Evolutionary conservation across 176 grass and related monocot genomes (phyloP).

Genomic region (Lolium multiflorum): DNA sequence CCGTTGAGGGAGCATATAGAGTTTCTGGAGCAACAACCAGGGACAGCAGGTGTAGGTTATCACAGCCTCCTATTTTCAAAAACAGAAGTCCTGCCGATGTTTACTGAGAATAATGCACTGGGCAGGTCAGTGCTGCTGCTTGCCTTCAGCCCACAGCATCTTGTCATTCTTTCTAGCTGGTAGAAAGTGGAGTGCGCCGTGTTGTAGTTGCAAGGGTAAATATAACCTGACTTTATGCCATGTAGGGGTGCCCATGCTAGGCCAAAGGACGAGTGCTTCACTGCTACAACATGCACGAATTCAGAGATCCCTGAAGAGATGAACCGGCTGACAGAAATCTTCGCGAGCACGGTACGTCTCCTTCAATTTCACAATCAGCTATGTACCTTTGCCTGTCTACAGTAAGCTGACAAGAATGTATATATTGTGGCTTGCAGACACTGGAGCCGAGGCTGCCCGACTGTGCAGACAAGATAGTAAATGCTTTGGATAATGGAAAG

Average conservation of each 20-base stretch:
- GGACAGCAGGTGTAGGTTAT: constrained; percentile 81
- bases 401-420: constrained; percentile 2
- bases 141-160: background rate
- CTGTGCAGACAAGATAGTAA: background rate
- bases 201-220: background rate
- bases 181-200: background rate
- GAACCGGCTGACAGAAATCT: background rate
- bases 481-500: background rate
- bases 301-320: background rate
- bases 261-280: background rate
- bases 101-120: constrained; percentile 53
- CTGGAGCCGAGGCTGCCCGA: background rate
- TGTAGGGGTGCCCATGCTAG: constrained; percentile 11
- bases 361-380: background rate
- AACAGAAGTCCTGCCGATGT: background rate
- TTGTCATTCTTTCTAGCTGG: background rate
- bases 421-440: constrained; percentile 9
- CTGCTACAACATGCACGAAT: background rate
- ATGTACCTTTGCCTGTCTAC: background rate
- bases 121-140: constrained; percentile 49
- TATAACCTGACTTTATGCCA: background rate
- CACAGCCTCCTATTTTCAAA: constrained; percentile 92
- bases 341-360: background rate
- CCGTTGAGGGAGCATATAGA: constrained; percentile 53
- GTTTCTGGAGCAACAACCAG: constrained; percentile 69